phyloP scores from a whole-genome alignment of 805 yeast species.

The Dipodascopsis uninucleata region DNA sequence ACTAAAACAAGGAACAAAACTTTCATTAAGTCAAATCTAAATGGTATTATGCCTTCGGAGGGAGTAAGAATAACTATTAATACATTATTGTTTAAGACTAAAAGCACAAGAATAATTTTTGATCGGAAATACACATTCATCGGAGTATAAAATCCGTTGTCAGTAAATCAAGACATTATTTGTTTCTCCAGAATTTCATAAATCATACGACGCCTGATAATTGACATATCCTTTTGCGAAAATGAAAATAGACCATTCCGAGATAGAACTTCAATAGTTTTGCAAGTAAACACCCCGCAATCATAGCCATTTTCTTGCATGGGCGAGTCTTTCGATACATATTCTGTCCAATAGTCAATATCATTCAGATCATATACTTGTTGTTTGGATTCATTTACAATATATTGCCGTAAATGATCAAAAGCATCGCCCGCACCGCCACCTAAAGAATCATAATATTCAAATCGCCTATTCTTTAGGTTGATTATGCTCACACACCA shows the following conservation, averaged over 20 bases:
- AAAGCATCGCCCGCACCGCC: conserved; percentile 41
- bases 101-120: not conserved
- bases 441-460: conserved; percentile 76
- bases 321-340: conserved; percentile 52
- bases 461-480: conserved; percentile 53
- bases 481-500: conserved; percentile 89
- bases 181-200: conserved; percentile 46
- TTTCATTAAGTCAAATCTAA: no score
- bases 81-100: no score
- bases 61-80: no score
- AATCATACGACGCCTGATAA: conserved; percentile 65
- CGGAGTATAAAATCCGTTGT: not conserved
- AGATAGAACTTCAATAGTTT: conserved; percentile 63
- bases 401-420: conserved; percentile 50
- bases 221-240: conserved; percentile 64
- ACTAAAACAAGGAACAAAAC: no score
- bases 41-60: no score
- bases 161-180: conserved; percentile 5
- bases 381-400: conserved; percentile 63
- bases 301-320: conserved; percentile 87
- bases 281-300: conserved; percentile 91
- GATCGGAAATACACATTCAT: not conserved
- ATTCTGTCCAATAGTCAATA: conserved; percentile 32
- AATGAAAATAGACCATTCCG: conserved; percentile 50
- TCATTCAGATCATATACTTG: conserved; percentile 39